Evolutionary conservation across 345 rosid species (phyloP).

Genomic region (Orychophragmus violaceus): DNA sequence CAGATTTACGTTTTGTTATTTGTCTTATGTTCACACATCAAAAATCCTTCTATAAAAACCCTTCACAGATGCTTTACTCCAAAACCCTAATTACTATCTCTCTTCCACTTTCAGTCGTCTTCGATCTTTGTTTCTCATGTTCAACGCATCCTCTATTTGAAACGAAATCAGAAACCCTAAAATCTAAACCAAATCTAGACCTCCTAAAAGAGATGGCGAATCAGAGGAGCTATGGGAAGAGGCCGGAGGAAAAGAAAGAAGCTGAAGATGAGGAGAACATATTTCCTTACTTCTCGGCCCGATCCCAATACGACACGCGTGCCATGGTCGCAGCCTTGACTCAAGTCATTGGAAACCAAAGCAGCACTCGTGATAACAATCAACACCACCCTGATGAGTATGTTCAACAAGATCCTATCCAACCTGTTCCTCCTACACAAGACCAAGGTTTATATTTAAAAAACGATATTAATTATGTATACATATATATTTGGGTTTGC

Average conservation of each 20-base stretch:
- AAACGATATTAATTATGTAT: not conserved
- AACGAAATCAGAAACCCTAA: not conserved
- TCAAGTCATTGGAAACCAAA: constrained; percentile 53
- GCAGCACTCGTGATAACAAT: constrained; percentile 16
- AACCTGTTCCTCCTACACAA: constrained; percentile 21
- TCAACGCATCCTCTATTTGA: not conserved
- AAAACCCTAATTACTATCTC: constrained; percentile 22
- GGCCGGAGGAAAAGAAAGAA: constrained; percentile 44
- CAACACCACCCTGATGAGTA: constrained; percentile 26
- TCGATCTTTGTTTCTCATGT: constrained; percentile 4
- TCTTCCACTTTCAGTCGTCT: not conserved
- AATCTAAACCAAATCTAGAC: not conserved
- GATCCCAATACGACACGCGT: constrained; percentile 57
- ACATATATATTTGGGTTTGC: not conserved
- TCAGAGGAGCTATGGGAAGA: constrained; percentile 46
- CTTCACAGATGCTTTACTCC: not conserved
- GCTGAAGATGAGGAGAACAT: constrained; percentile 39
- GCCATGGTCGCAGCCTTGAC: constrained; percentile 67
- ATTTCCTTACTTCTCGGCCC: constrained; percentile 55
- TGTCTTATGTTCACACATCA: constrained; percentile 30
- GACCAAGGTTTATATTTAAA: constrained; percentile 24
- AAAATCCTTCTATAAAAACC: constrained; percentile 22
- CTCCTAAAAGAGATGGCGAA: constrained; percentile 33
- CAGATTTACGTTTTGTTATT: constrained; percentile 19
- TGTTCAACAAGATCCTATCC: constrained; percentile 24